These are phyloP conservation scores for Crotalaria pallida DNA, from an alignment of 306 rosid species.

Conservation along the genomic window DNA sequence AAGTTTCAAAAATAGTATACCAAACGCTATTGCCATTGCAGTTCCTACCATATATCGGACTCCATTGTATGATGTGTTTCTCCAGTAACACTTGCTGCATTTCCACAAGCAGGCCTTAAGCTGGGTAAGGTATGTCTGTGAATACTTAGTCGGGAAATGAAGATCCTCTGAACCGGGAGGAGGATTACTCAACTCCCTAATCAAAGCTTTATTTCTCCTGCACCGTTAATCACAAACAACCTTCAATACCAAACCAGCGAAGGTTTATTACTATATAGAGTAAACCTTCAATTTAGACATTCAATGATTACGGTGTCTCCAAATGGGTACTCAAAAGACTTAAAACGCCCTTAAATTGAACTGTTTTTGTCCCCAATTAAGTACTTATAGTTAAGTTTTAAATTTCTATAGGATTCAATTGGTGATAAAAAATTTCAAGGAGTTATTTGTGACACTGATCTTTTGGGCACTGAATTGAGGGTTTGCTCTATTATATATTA, in stretches of 20 bases:
- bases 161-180: conserved; percentile 23
- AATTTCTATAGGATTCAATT: too few relatives aligned
- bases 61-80: conserved; percentile 33
- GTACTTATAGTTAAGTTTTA: too few relatives aligned
- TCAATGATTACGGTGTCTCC: too few relatives aligned
- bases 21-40: conserved; percentile 8
- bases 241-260: not conserved
- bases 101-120: conserved; percentile 26
- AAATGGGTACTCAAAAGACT: too few relatives aligned
- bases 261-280: not conserved
- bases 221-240: not conserved
- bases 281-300: too few relatives aligned
- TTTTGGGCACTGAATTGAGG: too few relatives aligned
- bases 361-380: too few relatives aligned
- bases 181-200: conserved; percentile 22
- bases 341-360: too few relatives aligned
- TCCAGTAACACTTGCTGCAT: conserved; percentile 20
- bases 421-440: too few relatives aligned
- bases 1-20: conserved; percentile 19
- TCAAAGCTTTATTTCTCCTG: conserved; percentile 25
- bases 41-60: not conserved
- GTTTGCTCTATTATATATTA: too few relatives aligned
- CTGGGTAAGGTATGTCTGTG: conserved; percentile 21
- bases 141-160: conserved; percentile 20
- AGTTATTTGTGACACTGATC: too few relatives aligned